These are phyloP conservation scores for Picochlorum sp. DNA, from an alignment of 139 green algal species.

Conservation along the genomic window DNA sequence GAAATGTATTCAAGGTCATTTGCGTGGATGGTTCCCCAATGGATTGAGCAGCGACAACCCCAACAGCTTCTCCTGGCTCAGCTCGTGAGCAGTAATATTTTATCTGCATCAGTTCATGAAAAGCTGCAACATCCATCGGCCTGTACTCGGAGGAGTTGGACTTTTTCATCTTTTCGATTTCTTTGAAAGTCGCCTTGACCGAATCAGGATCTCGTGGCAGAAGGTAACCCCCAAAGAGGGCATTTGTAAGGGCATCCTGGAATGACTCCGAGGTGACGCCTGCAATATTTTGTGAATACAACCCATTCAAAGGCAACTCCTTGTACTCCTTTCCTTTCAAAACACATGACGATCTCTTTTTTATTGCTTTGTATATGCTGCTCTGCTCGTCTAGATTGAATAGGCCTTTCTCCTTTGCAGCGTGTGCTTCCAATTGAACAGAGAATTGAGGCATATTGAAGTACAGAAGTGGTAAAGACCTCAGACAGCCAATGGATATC, in stretches of 20 bases:
- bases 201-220: conserved; percentile 38
- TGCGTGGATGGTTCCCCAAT: conserved; percentile 97
- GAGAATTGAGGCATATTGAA: conserved; percentile 31
- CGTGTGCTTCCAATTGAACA: conserved; percentile 21
- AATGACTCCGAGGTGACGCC: conserved; percentile 69
- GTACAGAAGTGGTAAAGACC: conserved; percentile 74
- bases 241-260: conserved; percentile 41
- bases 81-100: conserved; percentile 75
- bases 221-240: conserved; percentile 26
- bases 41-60: conserved; percentile 90
- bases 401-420: not conserved
- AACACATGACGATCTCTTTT: not conserved
- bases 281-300: conserved; percentile 41
- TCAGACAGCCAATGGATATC: conserved; percentile 48
- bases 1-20: conserved; percentile 98
- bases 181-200: conserved; percentile 18
- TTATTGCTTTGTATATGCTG: not conserved
- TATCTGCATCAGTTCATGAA: conserved; percentile 68
- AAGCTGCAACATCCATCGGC: conserved; percentile 25
- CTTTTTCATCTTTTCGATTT: conserved; percentile 25
- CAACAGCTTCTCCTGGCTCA: conserved; percentile 79
- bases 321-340: conserved; percentile 9
- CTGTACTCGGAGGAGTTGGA: conserved; percentile 8
- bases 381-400: conserved; percentile 8
- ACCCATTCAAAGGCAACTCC: conserved; percentile 26